Evolutionary conservation across 495 filamentous ascomycete species (phyloP).

Genomic region (Beverwykella pulmonaria): DNA sequence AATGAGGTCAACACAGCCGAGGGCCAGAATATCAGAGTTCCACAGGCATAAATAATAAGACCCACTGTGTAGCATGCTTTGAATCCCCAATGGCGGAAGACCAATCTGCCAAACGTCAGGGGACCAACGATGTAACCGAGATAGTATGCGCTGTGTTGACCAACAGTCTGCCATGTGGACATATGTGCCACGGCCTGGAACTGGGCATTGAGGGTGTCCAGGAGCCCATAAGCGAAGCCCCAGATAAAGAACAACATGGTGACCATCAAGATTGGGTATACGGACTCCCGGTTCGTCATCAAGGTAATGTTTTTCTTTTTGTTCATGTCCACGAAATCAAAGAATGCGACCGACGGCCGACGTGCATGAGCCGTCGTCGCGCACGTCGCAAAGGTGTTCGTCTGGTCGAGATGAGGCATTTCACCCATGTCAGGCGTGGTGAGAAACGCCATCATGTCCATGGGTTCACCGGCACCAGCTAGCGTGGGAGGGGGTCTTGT

Average conservation of each 20-base stretch:
- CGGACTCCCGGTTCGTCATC: conserved; percentile 44
- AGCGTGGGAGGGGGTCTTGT: conserved; percentile 18
- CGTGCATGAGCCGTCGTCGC: conserved; percentile 38
- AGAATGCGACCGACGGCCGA: conserved; percentile 55
- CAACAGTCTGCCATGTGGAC: conserved; percentile 51
- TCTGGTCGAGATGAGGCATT: conserved; percentile 30
- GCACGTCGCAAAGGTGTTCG: conserved; percentile 40
- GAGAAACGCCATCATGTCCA: conserved; percentile 62
- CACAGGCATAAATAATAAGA: conserved; percentile 64
- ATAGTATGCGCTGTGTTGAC: conserved; percentile 67
- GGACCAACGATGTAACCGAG: conserved; percentile 64
- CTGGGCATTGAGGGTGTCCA: conserved; percentile 47
- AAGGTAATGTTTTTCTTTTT: conserved; percentile 70
- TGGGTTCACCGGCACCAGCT: conserved; percentile 42
- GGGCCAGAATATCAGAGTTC: conserved; percentile 72
- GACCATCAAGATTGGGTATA: conserved; percentile 48
- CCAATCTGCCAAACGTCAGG: conserved; percentile 58
- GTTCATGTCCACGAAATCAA: conserved; percentile 86
- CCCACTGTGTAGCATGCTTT: conserved; percentile 68
- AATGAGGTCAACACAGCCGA: conserved; percentile 69
- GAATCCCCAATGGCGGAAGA: conserved; percentile 67
- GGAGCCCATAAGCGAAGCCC: conserved; percentile 51
- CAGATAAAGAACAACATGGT: conserved; percentile 52
- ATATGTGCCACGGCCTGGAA: conserved; percentile 46
- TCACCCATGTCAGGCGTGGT: conserved; percentile 56